phyloP scores from a whole-genome alignment of 2,329 filamentous ascomycete genomes.

The Verticillium albo-atrum region DNA sequence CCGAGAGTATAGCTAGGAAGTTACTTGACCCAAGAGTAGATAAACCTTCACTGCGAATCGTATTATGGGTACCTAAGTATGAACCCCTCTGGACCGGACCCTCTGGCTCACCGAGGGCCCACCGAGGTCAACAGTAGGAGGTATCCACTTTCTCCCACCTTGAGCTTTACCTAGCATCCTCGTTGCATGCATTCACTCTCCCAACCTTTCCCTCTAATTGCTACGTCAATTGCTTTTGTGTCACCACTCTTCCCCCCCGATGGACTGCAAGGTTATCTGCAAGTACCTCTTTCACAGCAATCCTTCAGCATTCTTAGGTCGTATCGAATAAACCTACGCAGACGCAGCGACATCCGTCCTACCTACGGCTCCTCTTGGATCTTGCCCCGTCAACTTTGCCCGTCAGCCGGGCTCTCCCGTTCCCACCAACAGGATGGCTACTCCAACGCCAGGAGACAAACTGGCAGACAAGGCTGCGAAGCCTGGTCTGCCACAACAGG shows the following conservation, averaged over 20 bases:
- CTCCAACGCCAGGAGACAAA: not conserved
- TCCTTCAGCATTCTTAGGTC: not conserved
- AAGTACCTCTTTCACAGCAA: not conserved
- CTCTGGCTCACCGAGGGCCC: too few relatives aligned
- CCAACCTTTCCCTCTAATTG: not conserved
- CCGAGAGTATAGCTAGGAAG: too few relatives aligned
- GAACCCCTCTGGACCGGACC: too few relatives aligned
- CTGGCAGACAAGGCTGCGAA: slow-evolving; percentile 7
- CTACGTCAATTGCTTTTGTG: not conserved
- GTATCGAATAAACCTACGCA: not conserved
- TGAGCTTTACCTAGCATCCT: too few relatives aligned
- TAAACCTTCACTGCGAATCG: too few relatives aligned
- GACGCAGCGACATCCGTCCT: not conserved
- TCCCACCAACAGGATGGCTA: not conserved
- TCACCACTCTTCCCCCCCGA: not conserved
- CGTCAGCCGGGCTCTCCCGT: not conserved
- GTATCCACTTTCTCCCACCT: too few relatives aligned
- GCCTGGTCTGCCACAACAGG: slow-evolving; percentile 32
- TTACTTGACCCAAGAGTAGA: too few relatives aligned
- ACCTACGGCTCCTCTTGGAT: not conserved
- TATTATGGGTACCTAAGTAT: too few relatives aligned
- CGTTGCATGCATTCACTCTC: too few relatives aligned
- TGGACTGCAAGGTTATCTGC: not conserved
- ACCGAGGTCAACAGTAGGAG: too few relatives aligned
- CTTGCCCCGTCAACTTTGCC: not conserved